Evolutionary conservation across 306 rosid genomes (phyloP).

Genomic region (Trifolium dubium): DNA sequence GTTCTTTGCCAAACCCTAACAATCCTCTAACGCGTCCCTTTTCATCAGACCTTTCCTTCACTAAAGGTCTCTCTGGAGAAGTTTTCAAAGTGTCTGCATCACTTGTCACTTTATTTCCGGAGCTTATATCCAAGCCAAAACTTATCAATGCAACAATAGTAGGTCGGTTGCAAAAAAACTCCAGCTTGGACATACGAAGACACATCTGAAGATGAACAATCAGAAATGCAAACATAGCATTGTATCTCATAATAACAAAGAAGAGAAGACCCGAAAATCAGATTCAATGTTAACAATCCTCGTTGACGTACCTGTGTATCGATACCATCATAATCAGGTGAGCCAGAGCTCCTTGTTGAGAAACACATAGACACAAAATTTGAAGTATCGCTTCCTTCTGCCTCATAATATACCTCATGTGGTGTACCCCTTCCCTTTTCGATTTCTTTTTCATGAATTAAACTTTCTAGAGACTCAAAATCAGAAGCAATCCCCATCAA

Average conservation of each 20-base stretch:
- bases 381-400: constrained; percentile 69
- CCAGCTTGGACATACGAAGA: constrained; percentile 85
- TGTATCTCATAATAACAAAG: constrained; percentile 16
- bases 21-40: constrained; percentile 75
- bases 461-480: constrained; percentile 59
- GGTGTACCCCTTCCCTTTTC: constrained; percentile 58
- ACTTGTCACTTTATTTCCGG: constrained; percentile 48
- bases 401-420: constrained; percentile 73
- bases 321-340: constrained; percentile 82
- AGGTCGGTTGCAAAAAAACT: constrained; percentile 90
- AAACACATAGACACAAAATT: constrained; percentile 76
- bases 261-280: constrained; percentile 32
- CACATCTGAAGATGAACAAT: constrained; percentile 71
- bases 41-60: constrained; percentile 75
- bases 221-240: constrained; percentile 39
- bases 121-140: constrained; percentile 79
- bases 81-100: constrained; percentile 40
- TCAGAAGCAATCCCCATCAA: constrained; percentile 50
- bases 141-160: constrained; percentile 87
- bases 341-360: constrained; percentile 68
- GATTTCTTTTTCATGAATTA: constrained; percentile 61
- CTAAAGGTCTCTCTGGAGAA: constrained; percentile 52
- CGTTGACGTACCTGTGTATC: constrained; percentile 81
- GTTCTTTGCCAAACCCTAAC: constrained; percentile 89
- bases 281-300: constrained; percentile 34